phyloP scores from a whole-genome alignment of 2,329 filamentous ascomycete species.

The Trichoderma afroharzianum region DNA sequence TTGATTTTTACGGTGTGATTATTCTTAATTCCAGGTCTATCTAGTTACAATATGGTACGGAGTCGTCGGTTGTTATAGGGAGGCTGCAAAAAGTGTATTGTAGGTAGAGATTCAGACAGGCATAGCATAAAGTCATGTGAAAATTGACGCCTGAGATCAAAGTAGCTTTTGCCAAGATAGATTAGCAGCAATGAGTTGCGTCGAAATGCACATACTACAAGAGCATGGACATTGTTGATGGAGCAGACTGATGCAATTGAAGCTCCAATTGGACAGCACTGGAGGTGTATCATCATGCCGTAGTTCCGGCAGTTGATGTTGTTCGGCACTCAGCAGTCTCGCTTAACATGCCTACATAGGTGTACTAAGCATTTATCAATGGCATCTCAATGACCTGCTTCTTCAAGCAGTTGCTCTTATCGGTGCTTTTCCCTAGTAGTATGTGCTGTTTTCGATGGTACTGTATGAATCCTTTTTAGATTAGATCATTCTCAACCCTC shows the following conservation, averaged over 20 bases:
- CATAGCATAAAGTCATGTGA: background rate
- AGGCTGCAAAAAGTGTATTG: background rate
- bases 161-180: background rate
- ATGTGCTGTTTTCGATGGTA: too few species aligned
- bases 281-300: background rate
- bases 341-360: too few species aligned
- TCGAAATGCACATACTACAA: background rate
- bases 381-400: too few species aligned
- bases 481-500: background rate
- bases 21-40: background rate
- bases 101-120: background rate
- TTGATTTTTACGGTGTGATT: background rate
- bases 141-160: background rate
- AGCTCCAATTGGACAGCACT: background rate
- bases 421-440: too few species aligned
- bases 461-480: background rate
- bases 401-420: too few species aligned
- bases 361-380: background rate
- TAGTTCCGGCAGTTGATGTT: background rate
- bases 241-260: background rate
- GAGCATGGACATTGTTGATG: background rate
- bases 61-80: background rate
- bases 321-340: too few species aligned
- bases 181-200: background rate
- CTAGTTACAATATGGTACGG: background rate